Conservation (phyloP, 2,329 filamentous ascomycete species). For the Lachnellula cervina region DNA sequence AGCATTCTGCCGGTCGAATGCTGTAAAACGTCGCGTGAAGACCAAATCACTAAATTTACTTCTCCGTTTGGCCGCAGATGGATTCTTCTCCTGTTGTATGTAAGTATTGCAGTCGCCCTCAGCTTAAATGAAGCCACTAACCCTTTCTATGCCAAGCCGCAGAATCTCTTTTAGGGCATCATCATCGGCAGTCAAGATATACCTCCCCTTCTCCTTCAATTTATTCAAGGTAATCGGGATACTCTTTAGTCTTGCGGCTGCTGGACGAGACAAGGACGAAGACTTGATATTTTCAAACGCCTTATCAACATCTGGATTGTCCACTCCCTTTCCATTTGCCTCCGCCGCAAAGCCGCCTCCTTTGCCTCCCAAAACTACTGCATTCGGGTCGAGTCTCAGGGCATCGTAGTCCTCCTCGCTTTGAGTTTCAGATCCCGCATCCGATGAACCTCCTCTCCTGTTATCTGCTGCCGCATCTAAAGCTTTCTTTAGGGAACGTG, state of each 20-base stretch:
- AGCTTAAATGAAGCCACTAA: constrained; percentile 3
- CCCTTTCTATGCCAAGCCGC: constrained; percentile 23
- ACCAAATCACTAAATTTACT: constrained; percentile 50
- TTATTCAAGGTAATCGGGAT: constrained; percentile 29
- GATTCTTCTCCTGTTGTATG: constrained; percentile 20
- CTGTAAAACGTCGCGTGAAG: constrained; percentile 68
- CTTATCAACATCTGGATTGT: constrained; percentile 10
- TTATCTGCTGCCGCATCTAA: constrained; percentile 14
- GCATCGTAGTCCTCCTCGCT: constrained; percentile 31
- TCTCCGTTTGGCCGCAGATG: constrained; percentile 20
- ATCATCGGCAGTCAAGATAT: constrained; percentile 28
- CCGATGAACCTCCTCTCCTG: constrained; percentile 9
- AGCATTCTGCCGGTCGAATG: constrained; percentile 69
- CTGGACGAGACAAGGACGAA: constrained; percentile 4
- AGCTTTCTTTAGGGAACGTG: constrained; percentile 25
- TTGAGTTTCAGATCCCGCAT: constrained; percentile 21
- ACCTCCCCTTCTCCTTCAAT: constrained; percentile 24
- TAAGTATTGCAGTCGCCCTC: neutral
- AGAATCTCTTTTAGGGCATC: constrained; percentile 25
- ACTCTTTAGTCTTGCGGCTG: constrained; percentile 18
- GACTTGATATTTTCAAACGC: constrained; percentile 19
- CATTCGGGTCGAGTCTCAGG: constrained; percentile 22
- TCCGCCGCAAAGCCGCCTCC: constrained; percentile 31
- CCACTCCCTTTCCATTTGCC: constrained; percentile 10
- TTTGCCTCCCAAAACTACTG: constrained; percentile 30